Base-by-base conservation (phyloP, 768 basidiomycete genomes). In the Boletus huronensis region DNA sequence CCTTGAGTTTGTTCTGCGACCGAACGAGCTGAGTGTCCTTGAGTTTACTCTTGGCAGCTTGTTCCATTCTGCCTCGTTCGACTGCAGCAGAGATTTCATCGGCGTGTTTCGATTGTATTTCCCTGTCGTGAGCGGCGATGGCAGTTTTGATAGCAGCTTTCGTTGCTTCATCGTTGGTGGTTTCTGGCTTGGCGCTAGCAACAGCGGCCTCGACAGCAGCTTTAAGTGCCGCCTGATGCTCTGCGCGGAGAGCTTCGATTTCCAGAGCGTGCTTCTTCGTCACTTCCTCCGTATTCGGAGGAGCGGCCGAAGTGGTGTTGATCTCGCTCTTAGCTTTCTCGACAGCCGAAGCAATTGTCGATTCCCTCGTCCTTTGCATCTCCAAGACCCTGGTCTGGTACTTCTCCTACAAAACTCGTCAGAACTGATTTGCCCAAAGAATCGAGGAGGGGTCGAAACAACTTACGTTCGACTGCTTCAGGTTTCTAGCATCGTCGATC, bases 11-110 rank as follows among this genome's bases (percentile, higher is more conserved):
- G 53, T 71, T 73, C 63, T 88, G 82, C 10, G 81, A 74, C 48
- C 75, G 79, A 29, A 83, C 75, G n/a, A 90, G 72, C 59, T 87
- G 87, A 2, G 74, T 72, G 59, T 92, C 89, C 71, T 90, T 90
- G 40, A 91, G 59, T 66, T 85, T 88, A 32, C 72, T 66, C 71
- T 86, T 87, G 23, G 82, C 74, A 1, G 63, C 73, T 48, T 79
- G 75, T 58, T 91, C 89, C 73, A 79, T 74, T 44, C 88, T 76
- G 3, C 89, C 89, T 3, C 81, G 74, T 47, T 91, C 89, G 7
- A 86, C 76, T 1, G 89, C 89, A 6, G 80, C 74, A 3, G 76
- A 76, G 32, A 89, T 80, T 48, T 87, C 86, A 23, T 80, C 75
- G 6, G 75, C 72, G 23, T 82, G 81, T 38, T 72, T 74, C 11